Base-by-base conservation (phyloP, 257 asterid genomes). In the Solanum rostratum region DNA sequence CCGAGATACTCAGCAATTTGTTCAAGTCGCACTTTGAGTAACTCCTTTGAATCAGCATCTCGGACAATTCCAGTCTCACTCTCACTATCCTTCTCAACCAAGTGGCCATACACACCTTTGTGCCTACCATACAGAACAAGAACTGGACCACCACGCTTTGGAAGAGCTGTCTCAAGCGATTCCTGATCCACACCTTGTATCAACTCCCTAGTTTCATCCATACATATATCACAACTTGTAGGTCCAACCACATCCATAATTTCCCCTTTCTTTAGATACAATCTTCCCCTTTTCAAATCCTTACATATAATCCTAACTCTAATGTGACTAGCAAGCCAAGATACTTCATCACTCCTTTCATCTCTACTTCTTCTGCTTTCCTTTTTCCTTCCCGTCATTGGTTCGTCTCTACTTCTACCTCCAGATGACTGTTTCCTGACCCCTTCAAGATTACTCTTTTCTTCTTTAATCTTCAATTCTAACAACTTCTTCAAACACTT, bases 1-100 rank as follows among this genome's bases (percentile, higher is more conserved):
- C 99, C 99, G 1, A 89, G 86, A 87, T 88, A 96, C 91, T 96
- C 99, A 0, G 99, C 98, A 84, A 96, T 89, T 89, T 96, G 97
- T 85, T 95, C 99, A 63, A 96, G 98, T 79, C 85, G 91, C 81
- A 95, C 97, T 83, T 89, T 91, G 43, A 95, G 87, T 85, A 90
- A 80, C 85, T 92, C 94, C 24, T 90, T 96, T 37, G 94, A 90
- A 84, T 96, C 97, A 3, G 90, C 97, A 91, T 96, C 93, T 79
- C 91, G 90, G 85, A 96, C 91, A 33, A 91, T 86, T 54, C 95
- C 97, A 0, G 86, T 91, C 88, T 93, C 99, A 74, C 91, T 91
- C 86, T 94, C 93, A 9, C 89, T 84, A 85, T 96, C 95, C n/a
- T 90, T 93, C 87, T 95, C 97, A 66, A 93, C 79, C 79, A 96